phyloP scores from a whole-genome alignment of 1,284 basidiomycete genomes.

The Leccinum fallax region DNA sequence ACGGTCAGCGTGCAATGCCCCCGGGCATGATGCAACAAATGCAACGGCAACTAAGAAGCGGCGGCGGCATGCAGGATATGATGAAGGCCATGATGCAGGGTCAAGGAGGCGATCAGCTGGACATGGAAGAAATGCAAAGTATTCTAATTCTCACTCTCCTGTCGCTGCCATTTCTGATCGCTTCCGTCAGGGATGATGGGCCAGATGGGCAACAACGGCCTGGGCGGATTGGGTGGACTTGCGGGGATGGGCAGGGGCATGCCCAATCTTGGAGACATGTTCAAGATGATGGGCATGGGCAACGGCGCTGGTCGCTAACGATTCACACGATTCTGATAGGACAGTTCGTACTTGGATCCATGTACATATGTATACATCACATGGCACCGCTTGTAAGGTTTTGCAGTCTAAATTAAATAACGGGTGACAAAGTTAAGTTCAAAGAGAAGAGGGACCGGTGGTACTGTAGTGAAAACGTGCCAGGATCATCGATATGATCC shows the following conservation, averaged over 20 bases:
- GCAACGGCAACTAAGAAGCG: conserved; percentile 79
- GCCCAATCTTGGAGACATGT: conserved; percentile 73
- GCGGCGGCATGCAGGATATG: conserved; percentile 92
- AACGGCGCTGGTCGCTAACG: conserved; percentile 40
- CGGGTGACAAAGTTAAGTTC: conserved; percentile 35
- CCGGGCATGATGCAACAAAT: conserved; percentile 87
- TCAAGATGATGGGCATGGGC: conserved; percentile 87
- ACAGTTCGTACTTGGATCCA: conserved; percentile 15
- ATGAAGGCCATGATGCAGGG: conserved; percentile 96
- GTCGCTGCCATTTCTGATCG: conserved; percentile 17
- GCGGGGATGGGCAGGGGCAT: conserved; percentile 49
- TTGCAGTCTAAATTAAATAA: conserved; percentile 21
- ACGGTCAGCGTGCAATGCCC: conserved; percentile 75
- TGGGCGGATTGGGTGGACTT: conserved; percentile 56
- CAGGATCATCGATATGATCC: conserved; percentile 22
- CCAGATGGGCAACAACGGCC: conserved; percentile 70
- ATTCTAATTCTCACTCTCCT: conserved; percentile 30
- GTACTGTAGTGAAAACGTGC: conserved; percentile 6
- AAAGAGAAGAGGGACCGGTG: conserved; percentile 5
- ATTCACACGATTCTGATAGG: conserved; percentile 8
- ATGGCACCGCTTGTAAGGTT: conserved; percentile 21
- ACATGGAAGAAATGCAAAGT: conserved; percentile 89
- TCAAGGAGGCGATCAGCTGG: conserved; percentile 78
- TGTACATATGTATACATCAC: conserved; percentile 10
- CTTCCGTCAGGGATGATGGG: conserved; percentile 72